These are phyloP conservation scores for Entophlyctis luteolus DNA, from an alignment of 192 early-diverging fungal species.

Conservation along the genomic window DNA sequence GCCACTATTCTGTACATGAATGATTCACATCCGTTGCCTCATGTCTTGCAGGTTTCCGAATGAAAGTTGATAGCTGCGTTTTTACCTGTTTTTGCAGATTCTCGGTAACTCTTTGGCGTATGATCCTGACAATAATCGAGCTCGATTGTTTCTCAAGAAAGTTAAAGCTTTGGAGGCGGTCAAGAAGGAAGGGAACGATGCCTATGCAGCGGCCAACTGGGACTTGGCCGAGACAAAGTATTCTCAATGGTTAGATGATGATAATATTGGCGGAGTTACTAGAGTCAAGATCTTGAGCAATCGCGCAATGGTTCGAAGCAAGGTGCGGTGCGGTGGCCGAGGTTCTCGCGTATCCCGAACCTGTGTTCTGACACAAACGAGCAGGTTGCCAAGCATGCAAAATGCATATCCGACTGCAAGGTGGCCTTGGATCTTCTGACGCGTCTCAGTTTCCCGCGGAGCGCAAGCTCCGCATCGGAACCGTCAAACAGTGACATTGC, in stretches of 20 bases:
- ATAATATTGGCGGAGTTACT: slow-evolving; percentile 58
- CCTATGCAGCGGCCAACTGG: slow-evolving; percentile 56
- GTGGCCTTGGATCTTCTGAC: slow-evolving; percentile 61
- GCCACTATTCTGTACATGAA: slow-evolving; percentile 68
- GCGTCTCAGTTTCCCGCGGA: slow-evolving; percentile 33
- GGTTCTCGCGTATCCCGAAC: background rate
- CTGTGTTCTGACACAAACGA: background rate
- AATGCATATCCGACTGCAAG: slow-evolving; percentile 60
- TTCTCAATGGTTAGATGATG: slow-evolving; percentile 58
- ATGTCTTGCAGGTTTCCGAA: slow-evolving; percentile 36
- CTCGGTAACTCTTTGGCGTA: slow-evolving; percentile 58
- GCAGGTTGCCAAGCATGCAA: slow-evolving; percentile 49
- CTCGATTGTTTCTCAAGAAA: slow-evolving; percentile 61
- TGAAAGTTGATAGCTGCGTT: too few species aligned
- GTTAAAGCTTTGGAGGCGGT: slow-evolving; percentile 59
- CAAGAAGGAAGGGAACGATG: slow-evolving; percentile 72
- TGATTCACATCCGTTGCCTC: slow-evolving; percentile 41
- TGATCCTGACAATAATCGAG: slow-evolving; percentile 74
- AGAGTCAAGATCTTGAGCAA: slow-evolving; percentile 72
- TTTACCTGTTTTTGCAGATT: background rate
- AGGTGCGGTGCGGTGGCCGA: background rate
- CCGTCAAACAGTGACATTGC: slow-evolving; percentile 38
- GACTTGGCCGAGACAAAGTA: slow-evolving; percentile 67
- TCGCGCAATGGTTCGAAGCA: slow-evolving; percentile 60
- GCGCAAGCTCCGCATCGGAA: background rate